Conservation (phyloP, 257 asterid genomes). For the Solanum chiquidenum region DNA sequence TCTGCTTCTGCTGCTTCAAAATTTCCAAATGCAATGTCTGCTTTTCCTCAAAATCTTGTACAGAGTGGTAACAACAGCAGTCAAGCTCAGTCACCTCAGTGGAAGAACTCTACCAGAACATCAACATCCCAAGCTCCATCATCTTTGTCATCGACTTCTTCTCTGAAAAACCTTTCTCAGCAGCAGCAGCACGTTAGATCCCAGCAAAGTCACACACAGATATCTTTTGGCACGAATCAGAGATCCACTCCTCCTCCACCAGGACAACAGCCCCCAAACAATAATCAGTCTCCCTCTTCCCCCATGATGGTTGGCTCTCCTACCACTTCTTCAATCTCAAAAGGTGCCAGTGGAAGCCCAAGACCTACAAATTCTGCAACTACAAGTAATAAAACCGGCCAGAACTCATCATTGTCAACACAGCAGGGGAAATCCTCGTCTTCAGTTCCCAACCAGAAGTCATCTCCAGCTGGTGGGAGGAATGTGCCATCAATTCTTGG, state of each 20-base stretch:
- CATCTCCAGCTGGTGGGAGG: constrained; percentile 36
- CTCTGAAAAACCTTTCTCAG: constrained; percentile 45
- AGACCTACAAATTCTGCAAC: constrained; percentile 49
- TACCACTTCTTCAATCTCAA: constrained; percentile 75
- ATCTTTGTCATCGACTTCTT: constrained; percentile 36
- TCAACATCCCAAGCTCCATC: constrained; percentile 47
- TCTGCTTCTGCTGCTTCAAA: constrained; percentile 39
- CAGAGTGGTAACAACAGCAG: constrained; percentile 43
- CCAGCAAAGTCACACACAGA: constrained; percentile 65
- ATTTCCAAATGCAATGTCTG: constrained; percentile 34
- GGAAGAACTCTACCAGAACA: constrained; percentile 54
- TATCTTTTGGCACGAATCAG: constrained; percentile 80
- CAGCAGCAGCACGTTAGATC: constrained; percentile 54
- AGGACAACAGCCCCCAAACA: constrained; percentile 35
- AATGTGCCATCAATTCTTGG: constrained; percentile 64
- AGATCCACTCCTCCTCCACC: constrained; percentile 34
- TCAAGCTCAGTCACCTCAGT: constrained; percentile 66
- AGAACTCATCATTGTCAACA: constrained; percentile 40
- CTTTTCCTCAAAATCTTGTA: constrained; percentile 60
- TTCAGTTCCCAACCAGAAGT: constrained; percentile 42
- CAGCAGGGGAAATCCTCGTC: constrained; percentile 42
- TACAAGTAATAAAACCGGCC: constrained; percentile 43
- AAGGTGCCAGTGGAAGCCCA: constrained; percentile 85
- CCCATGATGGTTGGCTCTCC: constrained; percentile 84
- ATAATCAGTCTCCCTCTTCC: constrained; percentile 48